Evolutionary conservation across 768 basidiomycete genomes (phyloP), one percentile per base, ranked within the genome.

Genomic region (Rhizopogon vinicolor): DNA sequence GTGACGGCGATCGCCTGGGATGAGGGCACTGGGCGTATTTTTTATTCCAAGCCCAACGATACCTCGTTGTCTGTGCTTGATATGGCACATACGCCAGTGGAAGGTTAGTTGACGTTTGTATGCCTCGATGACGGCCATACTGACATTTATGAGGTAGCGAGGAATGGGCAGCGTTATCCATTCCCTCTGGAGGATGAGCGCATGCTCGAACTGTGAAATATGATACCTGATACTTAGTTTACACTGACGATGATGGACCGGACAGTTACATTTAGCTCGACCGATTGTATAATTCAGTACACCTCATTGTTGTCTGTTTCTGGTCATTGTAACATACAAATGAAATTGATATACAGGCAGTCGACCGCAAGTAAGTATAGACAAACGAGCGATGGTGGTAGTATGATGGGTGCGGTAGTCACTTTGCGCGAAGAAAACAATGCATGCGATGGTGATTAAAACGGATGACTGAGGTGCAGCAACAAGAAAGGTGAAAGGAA

Each of bases 1-100:
- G 64, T 84, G 37, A 66, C 68, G n/a, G 74, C 80, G 16, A 75
- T 86, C 35, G 73, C 81, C 7, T 89, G 83, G 83, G 86, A 89
- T 57, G 86, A 88, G 65, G 72, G 75, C 22, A 81, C 80, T 12
- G 86, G 85, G 3, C 74, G 85, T 40, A 72, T 87, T 13, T 80
- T 81, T 60, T 68, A 86, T 7, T 78, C 79, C 44, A 70, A 74
- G 33, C 73, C 73, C 12, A 61, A 74, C 7, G 75, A 75, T 29
- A 52, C 68, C 3, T 56, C 66, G 13, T 70, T 86, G 42, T 66
- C 72, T 33, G 73, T 85, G 35, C 62, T 80, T 54, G 84, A 86
- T 61, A 78, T 80, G 46, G 77, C 77, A 7, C 61, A 64, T 45
- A 66, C 68, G 6, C 74, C 72, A 2, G 54, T 62, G 12, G 65